Evolutionary conservation across 345 rosid species (phyloP).

Genomic region (Heritiera littoralis): DNA sequence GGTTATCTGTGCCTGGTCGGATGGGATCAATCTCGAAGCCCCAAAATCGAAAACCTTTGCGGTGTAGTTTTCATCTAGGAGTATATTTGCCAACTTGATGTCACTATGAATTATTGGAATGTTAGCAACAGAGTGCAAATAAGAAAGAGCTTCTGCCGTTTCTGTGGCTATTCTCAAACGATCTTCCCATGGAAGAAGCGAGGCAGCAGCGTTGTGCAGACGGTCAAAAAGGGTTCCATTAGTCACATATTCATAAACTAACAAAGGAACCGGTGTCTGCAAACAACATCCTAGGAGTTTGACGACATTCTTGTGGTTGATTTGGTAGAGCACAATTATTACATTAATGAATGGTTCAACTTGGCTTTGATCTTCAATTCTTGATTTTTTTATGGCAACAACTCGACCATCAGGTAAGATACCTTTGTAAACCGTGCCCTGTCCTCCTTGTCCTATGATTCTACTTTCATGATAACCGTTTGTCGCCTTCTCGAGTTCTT

Average conservation of each 20-base stretch:
- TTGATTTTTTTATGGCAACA: conserved; percentile 50
- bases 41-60: conserved; percentile 55
- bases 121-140: conserved; percentile 41
- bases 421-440: conserved; percentile 51
- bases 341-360: conserved; percentile 50
- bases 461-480: conserved; percentile 34
- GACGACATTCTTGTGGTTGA: conserved; percentile 49
- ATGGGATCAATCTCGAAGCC: conserved; percentile 38
- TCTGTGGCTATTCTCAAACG: too few species aligned
- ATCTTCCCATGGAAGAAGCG: too few species aligned
- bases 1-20: conserved; percentile 42
- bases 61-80: conserved; percentile 34
- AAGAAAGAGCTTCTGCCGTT: conserved; percentile 37
- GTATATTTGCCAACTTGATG: conserved; percentile 45
- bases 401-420: conserved; percentile 26
- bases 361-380: conserved; percentile 36
- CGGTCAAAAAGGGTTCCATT: conserved; percentile 49
- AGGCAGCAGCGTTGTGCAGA: conserved; percentile 29
- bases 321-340: conserved; percentile 44
- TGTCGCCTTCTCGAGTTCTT: conserved; percentile 44
- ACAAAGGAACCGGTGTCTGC: conserved; percentile 44
- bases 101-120: conserved; percentile 43
- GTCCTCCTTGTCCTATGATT: conserved; percentile 44
- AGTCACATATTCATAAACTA: conserved; percentile 47
- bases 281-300: conserved; percentile 49